Base-by-base conservation (phyloP, 768 basidiomycete genomes). In the Lanmaoa rubissima region DNA sequence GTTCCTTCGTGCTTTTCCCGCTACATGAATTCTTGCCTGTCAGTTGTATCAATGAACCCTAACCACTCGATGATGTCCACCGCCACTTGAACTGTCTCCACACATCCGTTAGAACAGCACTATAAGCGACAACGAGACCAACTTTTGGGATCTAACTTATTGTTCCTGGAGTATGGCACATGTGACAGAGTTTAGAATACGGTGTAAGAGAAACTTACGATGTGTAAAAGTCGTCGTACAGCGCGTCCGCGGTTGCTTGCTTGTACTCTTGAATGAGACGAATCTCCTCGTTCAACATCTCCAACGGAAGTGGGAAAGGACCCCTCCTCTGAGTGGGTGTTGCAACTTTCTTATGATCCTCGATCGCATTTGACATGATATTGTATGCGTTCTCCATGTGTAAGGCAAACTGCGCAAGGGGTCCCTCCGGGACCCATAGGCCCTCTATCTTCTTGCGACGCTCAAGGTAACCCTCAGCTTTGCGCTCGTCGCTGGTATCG, bases 71-170 rank as follows among this genome's bases (percentile, higher is more conserved):
- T 44, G 12, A 63, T 59, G 31, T 62, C 42, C 45, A 62, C n/a
- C 12, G 62, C 65, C 4, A 67, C 50, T 48, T 69, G 65, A 54
- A 64, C 66, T 68, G 41, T n/a, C 42, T 16, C 19, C 52, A 52
- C 17, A 42, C 9, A 16, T 43, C 24, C 36, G 8, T 61, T 9
- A 66, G 49, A 43, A 31, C n/a, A 48, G 21, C 21, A 46, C 31
- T 35, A 47, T 32, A 34, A 9, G 5, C 1, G 5, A 52, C 3
- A 19, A 31, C 2, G 13, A 32, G 39, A 58, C 67, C 11, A 16
- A 68, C 66, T 59, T 48, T 69, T 69, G 19, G 64, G 62, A n/a
- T 67, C 67, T 26, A 60, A 6, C 48, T 64, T 60, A 19, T 35
- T 58, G 41, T 61, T 24, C 38, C 66, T 68, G 17, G 19, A 61